Evolutionary conservation across 306 rosid genomes (phyloP), one percentile per base, ranked within the genome.

Genomic region (Prunus kanzakura): DNA sequence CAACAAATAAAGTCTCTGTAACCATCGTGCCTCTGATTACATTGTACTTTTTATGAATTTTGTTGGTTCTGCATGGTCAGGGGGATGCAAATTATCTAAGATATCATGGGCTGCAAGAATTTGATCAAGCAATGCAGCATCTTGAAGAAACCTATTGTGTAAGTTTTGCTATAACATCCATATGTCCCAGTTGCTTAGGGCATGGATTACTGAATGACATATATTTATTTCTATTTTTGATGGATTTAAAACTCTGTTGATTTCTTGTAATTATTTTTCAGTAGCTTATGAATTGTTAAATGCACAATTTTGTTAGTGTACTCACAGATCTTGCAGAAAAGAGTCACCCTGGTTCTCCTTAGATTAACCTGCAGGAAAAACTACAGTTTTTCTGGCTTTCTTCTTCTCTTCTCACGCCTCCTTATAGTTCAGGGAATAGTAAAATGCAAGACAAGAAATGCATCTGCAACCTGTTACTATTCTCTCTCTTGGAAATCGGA

Each of bases 121-220:
- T 96, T 77, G 99, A 96, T 87, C 96, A 19, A 81, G 97, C 97
- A 50, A 96, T 96, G 98, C 99, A 96, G 82, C 96, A 89, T 79
- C 84, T 96, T 72, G 99, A 96, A 92, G 96, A 91, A 82, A 81
- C 78, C 54, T 92, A 83, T 84, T 83, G 88, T 73, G 99, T 95
- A 91, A 96, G 99, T 81, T 54, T 38, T 78, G 51, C 65, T 43
- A 14, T n/a, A 20, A 23, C 22, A 11, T 54, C 4, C 12, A 41
- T 66, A 19, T 25, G 38, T 67, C 19, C 60, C 18, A 50, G 60
- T 75, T 75, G 16, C 75, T 47, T 58, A 43, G 19, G 43, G 29
- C 64, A 1, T 38, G 23, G 66, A 19, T 64, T 52, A 2, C 43
- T 25, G 64, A 20, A 54, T 54, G 47, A 12, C 29, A 23, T 13